Conservation (phyloP, 306 rosid genomes). For the Fagus crenata region DNA sequence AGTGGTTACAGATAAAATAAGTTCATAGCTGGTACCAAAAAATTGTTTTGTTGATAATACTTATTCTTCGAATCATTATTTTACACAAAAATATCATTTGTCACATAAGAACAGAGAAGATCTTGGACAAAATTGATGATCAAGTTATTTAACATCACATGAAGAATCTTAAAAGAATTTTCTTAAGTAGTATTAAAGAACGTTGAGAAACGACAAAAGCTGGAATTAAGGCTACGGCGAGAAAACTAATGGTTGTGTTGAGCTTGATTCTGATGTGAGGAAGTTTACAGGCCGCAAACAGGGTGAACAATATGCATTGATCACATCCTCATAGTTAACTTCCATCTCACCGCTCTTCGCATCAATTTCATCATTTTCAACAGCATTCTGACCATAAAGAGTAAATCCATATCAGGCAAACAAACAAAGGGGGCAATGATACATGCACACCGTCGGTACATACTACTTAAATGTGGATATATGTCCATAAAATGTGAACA, state of each 20-base stretch:
- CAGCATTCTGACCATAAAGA: constrained; percentile 52
- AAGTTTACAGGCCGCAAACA: constrained; percentile 58
- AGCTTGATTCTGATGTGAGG: constrained; percentile 47
- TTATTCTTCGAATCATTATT: not conserved
- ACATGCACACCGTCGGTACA: no score
- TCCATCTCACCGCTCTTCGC: constrained; percentile 46
- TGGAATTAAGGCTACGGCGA: constrained; percentile 28
- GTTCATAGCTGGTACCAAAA: not conserved
- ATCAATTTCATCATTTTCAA: constrained; percentile 75
- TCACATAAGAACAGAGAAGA: not conserved
- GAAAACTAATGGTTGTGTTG: constrained; percentile 39
- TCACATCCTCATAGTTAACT: constrained; percentile 60
- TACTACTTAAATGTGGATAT: no score
- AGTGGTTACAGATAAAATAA: not conserved
- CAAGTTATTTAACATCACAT: constrained; percentile 1
- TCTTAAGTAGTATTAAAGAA: not conserved
- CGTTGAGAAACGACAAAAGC: not conserved
- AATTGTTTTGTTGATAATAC: not conserved
- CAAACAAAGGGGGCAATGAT: not conserved
- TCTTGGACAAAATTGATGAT: not conserved
- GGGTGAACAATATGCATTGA: constrained; percentile 66
- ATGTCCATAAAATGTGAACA: no score
- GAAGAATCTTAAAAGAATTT: not conserved
- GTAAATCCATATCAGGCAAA: not conserved
- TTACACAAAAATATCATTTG: not conserved